These are phyloP conservation scores for Penicillium sp. DNA, from an alignment of 2,329 filamentous ascomycete species.

Conservation along the genomic window DNA sequence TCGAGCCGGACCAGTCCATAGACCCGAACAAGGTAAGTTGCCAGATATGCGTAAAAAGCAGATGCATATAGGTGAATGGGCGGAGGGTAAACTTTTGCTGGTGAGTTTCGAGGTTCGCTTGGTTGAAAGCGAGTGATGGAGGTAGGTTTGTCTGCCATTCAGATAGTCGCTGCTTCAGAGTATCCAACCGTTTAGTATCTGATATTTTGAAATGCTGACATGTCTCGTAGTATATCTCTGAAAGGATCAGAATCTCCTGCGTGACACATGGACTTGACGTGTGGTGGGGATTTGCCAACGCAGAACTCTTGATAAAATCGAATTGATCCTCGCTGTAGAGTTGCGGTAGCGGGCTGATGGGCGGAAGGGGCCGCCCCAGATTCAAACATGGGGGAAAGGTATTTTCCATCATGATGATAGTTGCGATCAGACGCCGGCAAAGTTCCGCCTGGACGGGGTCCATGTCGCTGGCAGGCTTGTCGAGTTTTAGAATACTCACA, in stretches of 20 bases:
- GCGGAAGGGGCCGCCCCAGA: neutral
- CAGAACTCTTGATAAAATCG: neutral
- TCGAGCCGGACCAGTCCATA: too few species aligned
- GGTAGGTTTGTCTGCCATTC: too few species aligned
- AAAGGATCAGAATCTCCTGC: neutral
- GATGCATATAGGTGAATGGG: too few species aligned
- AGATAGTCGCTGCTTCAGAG: too few species aligned
- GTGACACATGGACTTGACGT: neutral
- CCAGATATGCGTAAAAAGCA: too few species aligned
- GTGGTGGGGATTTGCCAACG: neutral
- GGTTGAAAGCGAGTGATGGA: too few species aligned
- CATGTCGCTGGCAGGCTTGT: slow-evolving; percentile 1
- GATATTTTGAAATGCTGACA: neutral
- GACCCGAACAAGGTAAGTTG: too few species aligned
- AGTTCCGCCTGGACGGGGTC: neutral
- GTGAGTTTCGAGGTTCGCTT: too few species aligned
- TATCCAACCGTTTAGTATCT: too few species aligned
- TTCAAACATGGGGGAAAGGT: neutral
- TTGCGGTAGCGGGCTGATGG: neutral
- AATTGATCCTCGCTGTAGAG: neutral
- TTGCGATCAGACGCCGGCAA: neutral
- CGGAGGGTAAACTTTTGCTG: too few species aligned
- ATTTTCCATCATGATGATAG: neutral
- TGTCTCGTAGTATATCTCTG: neutral
- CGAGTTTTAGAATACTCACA: neutral